These are phyloP conservation scores for Xerophyta viscosa DNA, from an alignment of 106 monocot species.

Conservation along the genomic window DNA sequence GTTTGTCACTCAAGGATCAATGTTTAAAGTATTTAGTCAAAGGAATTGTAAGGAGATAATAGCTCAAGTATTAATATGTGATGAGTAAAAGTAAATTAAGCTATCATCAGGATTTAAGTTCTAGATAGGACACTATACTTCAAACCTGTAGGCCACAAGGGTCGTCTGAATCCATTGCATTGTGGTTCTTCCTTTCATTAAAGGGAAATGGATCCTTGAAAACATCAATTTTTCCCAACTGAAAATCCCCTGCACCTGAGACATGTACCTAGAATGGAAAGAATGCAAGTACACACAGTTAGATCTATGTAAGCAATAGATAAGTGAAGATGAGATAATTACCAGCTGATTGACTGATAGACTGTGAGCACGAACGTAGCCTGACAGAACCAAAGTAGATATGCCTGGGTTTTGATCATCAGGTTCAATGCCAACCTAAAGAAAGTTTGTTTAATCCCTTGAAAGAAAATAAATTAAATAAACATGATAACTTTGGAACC, in stretches of 20 bases:
- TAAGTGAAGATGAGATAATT: no score
- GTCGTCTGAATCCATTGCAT: slow-evolving; percentile 73
- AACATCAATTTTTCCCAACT: slow-evolving; percentile 66
- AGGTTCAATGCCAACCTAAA: slow-evolving; percentile 49
- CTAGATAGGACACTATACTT: no score
- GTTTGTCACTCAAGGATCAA: no score
- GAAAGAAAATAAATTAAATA: no score
- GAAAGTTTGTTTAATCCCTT: no score
- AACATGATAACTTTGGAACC: no score
- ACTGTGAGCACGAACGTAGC: slow-evolving; percentile 73
- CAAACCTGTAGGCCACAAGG: slow-evolving; percentile 26
- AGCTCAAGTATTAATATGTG: no score
- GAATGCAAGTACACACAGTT: slow-evolving; percentile 8
- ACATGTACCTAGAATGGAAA: slow-evolving; percentile 67
- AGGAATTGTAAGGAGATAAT: no score
- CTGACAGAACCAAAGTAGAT: slow-evolving; percentile 76
- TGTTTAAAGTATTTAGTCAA: no score
- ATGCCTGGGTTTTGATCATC: slow-evolving; percentile 38
- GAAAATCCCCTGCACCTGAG: slow-evolving; percentile 95
- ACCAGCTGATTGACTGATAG: slow-evolving; percentile 87
- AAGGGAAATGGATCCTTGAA: slow-evolving; percentile 74
- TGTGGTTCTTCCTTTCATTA: slow-evolving; percentile 41
- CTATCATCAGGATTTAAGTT: no score
- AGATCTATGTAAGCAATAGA: no score
- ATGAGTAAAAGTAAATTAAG: no score